Evolutionary conservation across 331 rosid species (phyloP), one percentile per base, ranked within the genome.

Genomic region (Dryas integrifolia): DNA sequence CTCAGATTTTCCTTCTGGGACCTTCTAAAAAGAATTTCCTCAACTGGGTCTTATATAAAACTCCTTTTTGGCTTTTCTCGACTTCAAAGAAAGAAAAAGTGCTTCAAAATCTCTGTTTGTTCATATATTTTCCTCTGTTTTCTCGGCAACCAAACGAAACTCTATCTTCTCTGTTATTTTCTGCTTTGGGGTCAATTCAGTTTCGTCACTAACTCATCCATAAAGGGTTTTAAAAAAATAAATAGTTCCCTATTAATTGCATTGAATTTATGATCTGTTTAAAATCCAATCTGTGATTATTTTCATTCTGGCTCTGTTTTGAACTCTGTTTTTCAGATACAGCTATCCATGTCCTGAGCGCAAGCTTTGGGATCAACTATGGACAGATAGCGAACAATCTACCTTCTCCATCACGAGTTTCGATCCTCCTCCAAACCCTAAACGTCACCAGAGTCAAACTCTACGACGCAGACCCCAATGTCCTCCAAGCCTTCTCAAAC

Each of bases 311-410:
- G 3, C 35, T 30, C 35, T 30, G 35, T 30, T 30, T 30, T 30
- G 35, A 30, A 67, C 55, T 70, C 62, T 69, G 49, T 51, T 79
- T 69, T 58, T 85, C 89, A 92, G 98, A 84, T 76, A 80, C 82
- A 35, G 64, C 46, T 48, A 52, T 72, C 47, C 83, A 73, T 68
- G 85, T 57, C 52, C 56, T 35, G 11, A 81, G 97, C 75, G 56
- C 67, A 24, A 84, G 83, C 63, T 70, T 85, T 49, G 98, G 98
- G 74, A 88, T 94, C 30, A 94, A 94, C 92, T 91, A 89, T 58
- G 98, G 98, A 64, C 96, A 91, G 52, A 89, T 85, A 50, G 98
- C 96, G 9, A 77, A 94, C 85, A 94, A 94, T 72, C 90, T 94
- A 9, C 98, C 97, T 6, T 66, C 98, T 5, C 92, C 87, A 0